These are phyloP conservation scores for Chalciporus piperatus DNA, from an alignment of 768 basidiomycete species.

Conservation along the genomic window DNA sequence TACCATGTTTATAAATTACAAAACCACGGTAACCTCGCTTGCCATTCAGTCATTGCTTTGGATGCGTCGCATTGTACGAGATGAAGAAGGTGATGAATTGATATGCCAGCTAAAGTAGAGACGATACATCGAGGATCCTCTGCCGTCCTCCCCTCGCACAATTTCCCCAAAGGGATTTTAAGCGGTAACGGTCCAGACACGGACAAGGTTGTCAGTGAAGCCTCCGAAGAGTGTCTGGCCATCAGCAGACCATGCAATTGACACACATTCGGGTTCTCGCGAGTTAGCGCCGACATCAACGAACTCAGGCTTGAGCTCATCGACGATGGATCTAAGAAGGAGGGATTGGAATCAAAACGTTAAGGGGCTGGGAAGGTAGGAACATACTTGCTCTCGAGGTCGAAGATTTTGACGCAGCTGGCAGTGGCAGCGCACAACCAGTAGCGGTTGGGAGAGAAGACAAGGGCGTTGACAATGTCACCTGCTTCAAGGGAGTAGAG, in stretches of 20 bases:
- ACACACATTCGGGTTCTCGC: conserved; percentile 88
- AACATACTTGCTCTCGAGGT: conserved; percentile 97
- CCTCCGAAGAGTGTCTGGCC: conserved; percentile 97
- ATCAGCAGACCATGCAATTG: conserved; percentile 97
- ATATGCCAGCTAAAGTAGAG: conserved; percentile 23
- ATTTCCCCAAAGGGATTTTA: conserved; percentile 30
- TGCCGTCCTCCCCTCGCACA: conserved; percentile 13
- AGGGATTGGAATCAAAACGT: conserved; percentile 1
- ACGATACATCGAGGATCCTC: conserved; percentile 21
- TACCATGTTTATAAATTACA: not conserved
- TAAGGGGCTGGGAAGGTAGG: not conserved
- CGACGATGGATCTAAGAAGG: conserved; percentile 80
- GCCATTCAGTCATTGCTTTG: not conserved
- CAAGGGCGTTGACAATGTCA: conserved; percentile 97
- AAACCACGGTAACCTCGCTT: not conserved
- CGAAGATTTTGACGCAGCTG: conserved; percentile 98
- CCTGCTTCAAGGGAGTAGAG: conserved; percentile 99
- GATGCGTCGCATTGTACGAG: not conserved
- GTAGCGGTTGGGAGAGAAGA: conserved; percentile 99
- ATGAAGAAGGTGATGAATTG: conserved; percentile 19
- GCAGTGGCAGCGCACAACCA: conserved; percentile 99
- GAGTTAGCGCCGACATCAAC: conserved; percentile 68
- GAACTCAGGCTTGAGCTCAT: conserved; percentile 97
- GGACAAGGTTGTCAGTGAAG: conserved; percentile 92
- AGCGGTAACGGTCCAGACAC: conserved; percentile 82